A percentile compares a stretch with the other conserved stretches of the same genome.
Conservation (phyloP, 371 early-diverging fungal genomes). For the Apophysomyces sp. region DNA sequence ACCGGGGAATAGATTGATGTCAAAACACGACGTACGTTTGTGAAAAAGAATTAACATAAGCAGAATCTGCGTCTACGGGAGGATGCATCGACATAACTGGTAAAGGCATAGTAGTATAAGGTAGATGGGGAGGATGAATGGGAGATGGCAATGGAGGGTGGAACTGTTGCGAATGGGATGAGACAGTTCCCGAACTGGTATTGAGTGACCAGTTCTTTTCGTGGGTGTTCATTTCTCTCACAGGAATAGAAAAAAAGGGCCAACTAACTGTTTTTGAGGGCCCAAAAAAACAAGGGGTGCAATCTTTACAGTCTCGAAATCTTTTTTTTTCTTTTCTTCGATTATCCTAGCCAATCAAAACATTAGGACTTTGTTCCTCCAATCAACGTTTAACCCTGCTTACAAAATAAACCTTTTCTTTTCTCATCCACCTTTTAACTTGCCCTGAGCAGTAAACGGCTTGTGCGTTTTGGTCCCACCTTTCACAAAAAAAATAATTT, state of each 20-base stretch:
- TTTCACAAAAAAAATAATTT: not conserved
- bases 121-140: conserved; percentile 16
- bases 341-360: not conserved
- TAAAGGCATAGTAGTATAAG: not conserved
- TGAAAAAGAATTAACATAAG: not conserved
- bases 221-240: conserved; percentile 14
- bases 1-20: conserved; percentile 2
- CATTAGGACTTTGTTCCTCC: not conserved
- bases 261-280: not conserved
- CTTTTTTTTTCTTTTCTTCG: not conserved
- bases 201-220: conserved; percentile 18
- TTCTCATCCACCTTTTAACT: not conserved
- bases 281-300: conserved; percentile 1
- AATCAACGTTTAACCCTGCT: not conserved
- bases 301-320: not conserved
- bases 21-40: not conserved
- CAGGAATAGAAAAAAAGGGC: not conserved
- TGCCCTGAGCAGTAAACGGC: not conserved
- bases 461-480: conserved; percentile 2
- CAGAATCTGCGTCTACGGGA: not conserved
- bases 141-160: conserved; percentile 15
- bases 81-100: conserved; percentile 1
- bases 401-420: not conserved
- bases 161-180: conserved; percentile 12
- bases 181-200: conserved; percentile 10